Base-by-base conservation (phyloP, 306 rosid species). In the Comarum palustre region DNA sequence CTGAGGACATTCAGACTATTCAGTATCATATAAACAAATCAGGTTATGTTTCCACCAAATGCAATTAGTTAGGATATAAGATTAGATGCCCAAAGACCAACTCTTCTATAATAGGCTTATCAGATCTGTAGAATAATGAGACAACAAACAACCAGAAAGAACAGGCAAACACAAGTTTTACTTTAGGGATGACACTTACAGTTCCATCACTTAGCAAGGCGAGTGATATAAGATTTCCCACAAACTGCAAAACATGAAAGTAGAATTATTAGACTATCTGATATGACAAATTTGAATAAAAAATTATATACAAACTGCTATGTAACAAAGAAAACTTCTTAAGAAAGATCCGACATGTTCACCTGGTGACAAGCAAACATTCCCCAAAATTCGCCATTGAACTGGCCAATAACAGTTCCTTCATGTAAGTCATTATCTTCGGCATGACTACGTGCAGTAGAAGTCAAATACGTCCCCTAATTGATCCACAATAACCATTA, bases 311-410 rank as follows among this genome's bases (percentile, higher is more conserved):
- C 27, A 31, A 69, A 82, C 34, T 75, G 36, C 45, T 32, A 45
- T 20, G 64, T 38, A 61, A 70, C 4, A 22, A 15, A 58, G 4
- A 45, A 34, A 24, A 69, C 16, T 39, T 17, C 41, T 19, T 39
- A 29, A 45, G 5, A 15, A 48, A 15, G 45, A 61, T 38, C 61
- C 62, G 57, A 46, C 54, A 66, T 20, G 61, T 39, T 81, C 68
- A 91, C 99, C 99, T 91, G 99, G 83, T 91, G 88, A 75, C 81
- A 47, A 9, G 97, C 97, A 83, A 79, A 94, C 64, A 85, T 66
- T 58, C 82, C 92, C 99, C 97, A 94, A 81, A 94, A 94, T 73
- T 86, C 96, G 74, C 99, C 99, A 66, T 94, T 94, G 80, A 94
- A 91, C 74, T 88, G 85, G 12, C 99, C 99, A 73, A 94, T 91